Evolutionary conservation across 257 asterid genomes (phyloP), one percentile per base, ranked within the genome.

Genomic region (Osmanthus fragrans): DNA sequence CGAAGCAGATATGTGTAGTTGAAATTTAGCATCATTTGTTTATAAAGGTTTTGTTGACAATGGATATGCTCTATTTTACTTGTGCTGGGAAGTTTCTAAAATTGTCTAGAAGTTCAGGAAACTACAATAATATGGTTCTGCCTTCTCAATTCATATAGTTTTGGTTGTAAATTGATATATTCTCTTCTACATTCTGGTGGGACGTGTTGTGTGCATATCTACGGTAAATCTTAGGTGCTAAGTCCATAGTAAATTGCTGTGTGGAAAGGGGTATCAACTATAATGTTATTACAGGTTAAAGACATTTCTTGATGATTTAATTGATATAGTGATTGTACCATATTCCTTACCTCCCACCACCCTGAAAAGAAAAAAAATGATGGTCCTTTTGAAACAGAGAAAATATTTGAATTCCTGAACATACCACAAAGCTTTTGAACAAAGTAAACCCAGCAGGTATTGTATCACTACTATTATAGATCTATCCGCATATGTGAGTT

Each of bases 401-500:
- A 63, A 60, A 60, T 56, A 10, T 60, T 54, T 25, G 33, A 7
- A 63, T 27, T 63, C 32, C 16, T 27, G 69, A 10, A 63, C 19
- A 25, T 10, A 13, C 18, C 69, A 23, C 69, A 27, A 63, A 25
- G 36, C 30, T 63, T 63, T 3, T 27, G 36, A 11, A 23, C 36
- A 23, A 63, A 27, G 36, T 25, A 12, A 63, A 58, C 21, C 66
- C 66, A 58, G 32, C 30, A 2, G 30, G 1, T 58, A 58, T 58
- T 58, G 66, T 19, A 54, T 58, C 27, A 12, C 69, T 63, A 19
- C n/a, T 25, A 34, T 27, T 12, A 49, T 2, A 32, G 34, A 47
- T 79, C 69, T 30, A 71, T 76, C 21, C 56, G 33, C 42, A 34
- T 67, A 42, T 21, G 42, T 67, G 45, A 60, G 73, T 29, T 72